These are phyloP conservation scores for Wickerhamomyces chambardii DNA, from an alignment of 805 yeast species.

Conservation along the genomic window DNA sequence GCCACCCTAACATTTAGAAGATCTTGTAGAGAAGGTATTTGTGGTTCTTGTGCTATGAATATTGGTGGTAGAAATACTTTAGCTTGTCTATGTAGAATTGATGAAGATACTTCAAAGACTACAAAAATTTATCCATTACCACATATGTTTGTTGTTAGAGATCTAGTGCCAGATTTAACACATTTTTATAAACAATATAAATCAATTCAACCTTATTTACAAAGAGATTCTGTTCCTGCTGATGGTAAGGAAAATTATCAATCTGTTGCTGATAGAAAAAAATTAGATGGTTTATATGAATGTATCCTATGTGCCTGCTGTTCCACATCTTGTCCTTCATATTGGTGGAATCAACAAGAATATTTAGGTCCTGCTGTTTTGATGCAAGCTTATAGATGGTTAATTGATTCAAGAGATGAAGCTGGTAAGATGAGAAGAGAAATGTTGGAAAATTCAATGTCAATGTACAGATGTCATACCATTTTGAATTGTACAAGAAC, in stretches of 20 bases:
- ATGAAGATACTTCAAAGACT: constrained; percentile 64
- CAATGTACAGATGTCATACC: constrained; percentile 97
- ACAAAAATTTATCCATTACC: constrained; percentile 93
- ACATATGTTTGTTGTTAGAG: constrained; percentile 96
- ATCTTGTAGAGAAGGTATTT: constrained; percentile 98
- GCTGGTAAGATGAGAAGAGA: constrained; percentile 75
- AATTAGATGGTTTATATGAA: constrained; percentile 94
- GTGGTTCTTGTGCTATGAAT: constrained; percentile 99
- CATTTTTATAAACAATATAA: constrained; percentile 98
- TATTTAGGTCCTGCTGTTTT: constrained; percentile 97
- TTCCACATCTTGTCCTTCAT: constrained; percentile 97
- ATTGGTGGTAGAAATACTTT: constrained; percentile 96
- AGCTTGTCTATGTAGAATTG: constrained; percentile 94
- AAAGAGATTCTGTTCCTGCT: constrained; percentile 64
- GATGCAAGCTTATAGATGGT: constrained; percentile 99
- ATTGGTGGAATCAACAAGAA: constrained; percentile 99
- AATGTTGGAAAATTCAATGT: constrained; percentile 94
- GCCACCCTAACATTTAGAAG: constrained; percentile 93
- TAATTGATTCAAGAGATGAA: constrained; percentile 93
- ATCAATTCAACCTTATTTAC: constrained; percentile 94
- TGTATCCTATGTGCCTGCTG: constrained; percentile 98
- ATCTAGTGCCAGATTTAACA: constrained; percentile 95
- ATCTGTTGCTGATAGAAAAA: constrained; percentile 86
- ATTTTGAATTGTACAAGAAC: constrained; percentile 98
- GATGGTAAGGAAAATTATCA: constrained; percentile 94